Evolutionary conservation across 169 alveolate genomes (phyloP).

Genomic region (Babesia bigemina): DNA sequence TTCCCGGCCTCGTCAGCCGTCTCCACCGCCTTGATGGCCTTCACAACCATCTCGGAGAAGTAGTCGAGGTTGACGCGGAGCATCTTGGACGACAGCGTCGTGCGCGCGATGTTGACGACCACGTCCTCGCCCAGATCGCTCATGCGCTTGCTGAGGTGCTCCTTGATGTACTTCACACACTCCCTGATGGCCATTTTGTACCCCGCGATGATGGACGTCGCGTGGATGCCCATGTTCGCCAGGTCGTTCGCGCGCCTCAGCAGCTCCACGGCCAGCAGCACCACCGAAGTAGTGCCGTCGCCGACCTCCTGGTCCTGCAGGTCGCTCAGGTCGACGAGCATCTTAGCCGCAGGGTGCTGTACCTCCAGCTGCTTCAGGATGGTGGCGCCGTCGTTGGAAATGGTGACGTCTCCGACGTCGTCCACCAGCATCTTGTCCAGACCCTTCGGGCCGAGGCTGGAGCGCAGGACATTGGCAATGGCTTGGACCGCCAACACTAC

Average conservation of each 20-base stretch:
- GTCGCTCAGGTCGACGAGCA: conserved; percentile 93
- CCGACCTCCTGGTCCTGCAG: conserved; percentile 97
- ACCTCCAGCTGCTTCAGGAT: conserved; percentile 96
- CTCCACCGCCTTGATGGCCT: conserved; percentile 92
- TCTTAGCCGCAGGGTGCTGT: conserved; percentile 99
- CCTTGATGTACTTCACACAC: conserved; percentile 92
- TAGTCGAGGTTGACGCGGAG: conserved; percentile 92
- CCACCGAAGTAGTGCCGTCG: conserved; percentile 99
- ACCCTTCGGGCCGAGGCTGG: conserved; percentile 99
- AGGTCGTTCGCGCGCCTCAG: conserved; percentile 95
- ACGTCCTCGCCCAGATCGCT: conserved; percentile 86
- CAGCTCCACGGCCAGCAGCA: conserved; percentile 97
- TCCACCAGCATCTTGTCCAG: conserved; percentile 99
- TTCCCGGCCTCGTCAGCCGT: conserved; percentile 82
- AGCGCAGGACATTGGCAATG: conserved; percentile 94
- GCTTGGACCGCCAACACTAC: conserved; percentile 96
- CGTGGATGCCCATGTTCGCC: conserved; percentile 95
- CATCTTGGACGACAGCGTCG: conserved; percentile 93
- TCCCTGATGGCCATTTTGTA: conserved; percentile 93
- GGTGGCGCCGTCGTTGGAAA: conserved; percentile 99
- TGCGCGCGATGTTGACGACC: conserved; percentile 91
- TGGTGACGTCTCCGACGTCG: conserved; percentile 98
- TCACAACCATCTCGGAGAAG: conserved; percentile 93
- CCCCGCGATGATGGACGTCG: conserved; percentile 96
- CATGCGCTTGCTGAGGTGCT: conserved; percentile 83